phyloP scores from a whole-genome alignment of 2,329 filamentous ascomycete species.

The Diplodia sapinea region DNA sequence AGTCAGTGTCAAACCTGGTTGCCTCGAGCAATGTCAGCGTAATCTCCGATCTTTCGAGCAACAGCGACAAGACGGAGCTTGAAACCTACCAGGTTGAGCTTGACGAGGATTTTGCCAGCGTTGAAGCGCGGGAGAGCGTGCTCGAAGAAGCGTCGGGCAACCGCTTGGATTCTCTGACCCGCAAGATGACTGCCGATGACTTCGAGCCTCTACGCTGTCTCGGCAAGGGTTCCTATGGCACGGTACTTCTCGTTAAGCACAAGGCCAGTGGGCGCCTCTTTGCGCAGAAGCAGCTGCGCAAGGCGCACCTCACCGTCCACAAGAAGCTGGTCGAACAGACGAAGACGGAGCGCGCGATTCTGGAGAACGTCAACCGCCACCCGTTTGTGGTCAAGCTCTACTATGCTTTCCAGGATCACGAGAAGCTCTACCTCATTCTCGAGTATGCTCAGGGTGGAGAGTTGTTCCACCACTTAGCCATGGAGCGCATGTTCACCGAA shows the following conservation, averaged over 20 bases:
- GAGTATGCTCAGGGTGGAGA: slow-evolving; percentile 98
- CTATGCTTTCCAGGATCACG: slow-evolving; percentile 97
- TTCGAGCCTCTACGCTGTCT: slow-evolving; percentile 91
- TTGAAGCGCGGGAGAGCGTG: slow-evolving; percentile 51
- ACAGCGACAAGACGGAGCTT: slow-evolving; percentile 73
- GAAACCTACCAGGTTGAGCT: slow-evolving; percentile 86
- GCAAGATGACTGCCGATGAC: slow-evolving; percentile 90
- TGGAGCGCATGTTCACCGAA: slow-evolving; percentile 95
- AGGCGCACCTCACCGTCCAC: slow-evolving; percentile 92
- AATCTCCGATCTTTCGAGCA: slow-evolving; percentile 55
- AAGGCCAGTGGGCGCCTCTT: slow-evolving; percentile 84
- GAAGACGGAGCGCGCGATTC: slow-evolving; percentile 91
- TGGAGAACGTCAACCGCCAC: slow-evolving; percentile 95
- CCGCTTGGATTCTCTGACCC: slow-evolving; percentile 59
- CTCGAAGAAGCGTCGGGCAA: slow-evolving; percentile 53
- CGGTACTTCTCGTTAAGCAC: slow-evolving; percentile 92
- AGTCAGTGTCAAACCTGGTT: slow-evolving; percentile 44
- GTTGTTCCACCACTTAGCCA: slow-evolving; percentile 90
- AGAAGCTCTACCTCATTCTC: slow-evolving; percentile 95
- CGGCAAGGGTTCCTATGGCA: slow-evolving; percentile 95
- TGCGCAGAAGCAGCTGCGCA: slow-evolving; percentile 98
- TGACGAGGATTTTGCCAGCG: slow-evolving; percentile 82
- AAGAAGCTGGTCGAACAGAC: slow-evolving; percentile 97
- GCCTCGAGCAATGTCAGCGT: slow-evolving; percentile 62
- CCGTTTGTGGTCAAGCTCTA: slow-evolving; percentile 98